Evolutionary conservation across 2,329 filamentous ascomycete species (phyloP).

Genomic region (Ophiostoma triangulosporum): DNA sequence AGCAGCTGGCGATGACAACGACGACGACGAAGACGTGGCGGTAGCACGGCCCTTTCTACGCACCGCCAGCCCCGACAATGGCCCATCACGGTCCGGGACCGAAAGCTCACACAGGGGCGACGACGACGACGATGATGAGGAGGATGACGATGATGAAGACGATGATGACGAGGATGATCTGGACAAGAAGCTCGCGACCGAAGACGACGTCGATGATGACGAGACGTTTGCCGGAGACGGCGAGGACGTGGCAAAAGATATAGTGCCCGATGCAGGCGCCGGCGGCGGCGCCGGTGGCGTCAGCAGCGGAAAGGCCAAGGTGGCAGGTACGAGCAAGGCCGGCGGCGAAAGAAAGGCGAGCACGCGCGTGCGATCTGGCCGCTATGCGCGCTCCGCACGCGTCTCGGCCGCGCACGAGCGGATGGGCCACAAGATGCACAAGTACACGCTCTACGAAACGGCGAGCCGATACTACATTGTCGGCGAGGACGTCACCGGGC

Average conservation of each 20-base stretch:
- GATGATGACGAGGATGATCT: slow-evolving; percentile 22
- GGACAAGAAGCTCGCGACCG: slow-evolving; percentile 14
- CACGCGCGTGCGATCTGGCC: neutral
- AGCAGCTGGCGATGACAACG: slow-evolving; percentile 26
- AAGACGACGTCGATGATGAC: slow-evolving; percentile 5
- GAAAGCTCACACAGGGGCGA: slow-evolving; percentile 9
- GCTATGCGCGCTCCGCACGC: slow-evolving; percentile 1
- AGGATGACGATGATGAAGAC: slow-evolving; percentile 12
- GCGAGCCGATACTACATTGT: slow-evolving; percentile 88
- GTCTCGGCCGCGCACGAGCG: slow-evolving; percentile 17
- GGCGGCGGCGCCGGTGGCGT: neutral
- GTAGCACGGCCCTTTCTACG: slow-evolving; percentile 45
- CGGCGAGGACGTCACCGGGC: slow-evolving; percentile 80
- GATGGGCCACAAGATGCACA: slow-evolving; percentile 63
- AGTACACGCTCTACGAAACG: slow-evolving; percentile 95
- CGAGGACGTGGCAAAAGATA: neutral
- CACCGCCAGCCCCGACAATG: slow-evolving; percentile 35
- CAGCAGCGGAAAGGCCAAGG: neutral
- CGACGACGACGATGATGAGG: slow-evolving; percentile 15
- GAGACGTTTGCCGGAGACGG: neutral
- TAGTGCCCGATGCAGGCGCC: neutral
- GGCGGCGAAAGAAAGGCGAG: neutral
- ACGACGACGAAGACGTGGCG: slow-evolving; percentile 45
- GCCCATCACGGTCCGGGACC: slow-evolving; percentile 15
- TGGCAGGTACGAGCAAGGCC: neutral